Percentiles rank a stretch among this genome's conserved stretches.
These are phyloP conservation scores for Baudoinia panamericana DNA, from an alignment of 495 filamentous ascomycete species.

Conservation along the genomic window DNA sequence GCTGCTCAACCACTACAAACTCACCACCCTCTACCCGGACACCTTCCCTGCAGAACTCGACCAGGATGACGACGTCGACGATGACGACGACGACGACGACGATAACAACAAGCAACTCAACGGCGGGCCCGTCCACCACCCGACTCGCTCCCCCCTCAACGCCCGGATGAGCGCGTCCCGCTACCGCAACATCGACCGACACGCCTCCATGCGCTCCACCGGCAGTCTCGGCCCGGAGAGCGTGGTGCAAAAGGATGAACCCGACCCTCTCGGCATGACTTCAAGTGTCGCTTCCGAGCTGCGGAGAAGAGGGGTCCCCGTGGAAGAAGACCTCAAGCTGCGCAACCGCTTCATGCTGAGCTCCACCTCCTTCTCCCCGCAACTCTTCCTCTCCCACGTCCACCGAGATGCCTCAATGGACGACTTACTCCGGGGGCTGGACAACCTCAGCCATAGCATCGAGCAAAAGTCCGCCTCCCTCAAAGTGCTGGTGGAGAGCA, in stretches of 20 bases:
- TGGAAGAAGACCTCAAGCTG: conserved; percentile 70
- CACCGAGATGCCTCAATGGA: conserved; percentile 74
- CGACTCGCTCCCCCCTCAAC: conserved; percentile 1
- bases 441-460: conserved; percentile 74
- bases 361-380: conserved; percentile 87
- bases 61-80: conserved; percentile 46
- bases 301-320: conserved; percentile 56
- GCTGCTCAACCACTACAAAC: conserved; percentile 79
- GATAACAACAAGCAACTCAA: no score
- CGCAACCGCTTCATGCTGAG: conserved; percentile 88
- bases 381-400: conserved; percentile 80
- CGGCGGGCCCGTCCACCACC: not conserved
- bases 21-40: conserved; percentile 64
- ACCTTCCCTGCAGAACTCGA: conserved; percentile 78
- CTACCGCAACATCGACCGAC: conserved; percentile 71
- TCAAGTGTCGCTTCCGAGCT: conserved; percentile 76
- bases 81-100: conserved; percentile 38
- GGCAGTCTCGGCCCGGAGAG: conserved; percentile 58
- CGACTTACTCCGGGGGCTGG: conserved; percentile 62
- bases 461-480: conserved; percentile 93
- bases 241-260: conserved; percentile 73
- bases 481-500: conserved; percentile 89
- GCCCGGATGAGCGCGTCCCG: conserved; percentile 55
- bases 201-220: conserved; percentile 46
- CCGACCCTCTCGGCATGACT: conserved; percentile 70